Evolutionary conservation across 2,329 filamentous ascomycete species (phyloP), one percentile per base, ranked within the genome.

Genomic region (Talaromyces amestolkiae): DNA sequence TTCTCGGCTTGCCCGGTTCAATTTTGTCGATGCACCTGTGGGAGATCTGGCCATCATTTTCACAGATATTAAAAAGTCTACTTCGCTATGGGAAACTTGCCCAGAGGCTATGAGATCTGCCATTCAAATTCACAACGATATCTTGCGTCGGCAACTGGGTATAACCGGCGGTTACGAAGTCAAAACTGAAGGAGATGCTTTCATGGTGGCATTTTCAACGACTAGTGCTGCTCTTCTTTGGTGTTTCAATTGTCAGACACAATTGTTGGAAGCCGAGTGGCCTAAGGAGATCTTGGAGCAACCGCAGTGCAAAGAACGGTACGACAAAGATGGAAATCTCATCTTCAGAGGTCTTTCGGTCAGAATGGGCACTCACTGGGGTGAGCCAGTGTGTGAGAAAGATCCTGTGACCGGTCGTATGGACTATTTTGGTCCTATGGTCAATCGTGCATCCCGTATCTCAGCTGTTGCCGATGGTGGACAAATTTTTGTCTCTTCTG

Each of bases 351-450:
- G 95, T 67, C 81, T 99, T 61, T 97, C 93, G 11, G 95, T 99
- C 49, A 88, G 95, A 66, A 99, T 99, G 95, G 95, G 95, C 72
- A 92, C 96, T 67, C 95, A 99, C 77, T 99, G 91, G 86, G 95
- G 95, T 70, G 89, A 91, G 66, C 95, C 94, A 6, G 93, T 99
- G 72, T 96, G 93, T 75, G 95, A 99, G 78, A 91, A 90, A 58
- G 95, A 99, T 77, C 95, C 95, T 0, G 93, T 99, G 59, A 99
- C 95, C 1, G 90, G 93, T 65, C 92, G 95, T 68, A 99, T 99
- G 95, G 95, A 99, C 73, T 99, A 99, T 80, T 99, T 98, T 75
- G 95, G 95, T 0, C 95, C 95, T 15, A 99, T 99, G 93, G 95
- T 99, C 73, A 99, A 99, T 80, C 93, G 96, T 74, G 92, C 95